These are phyloP conservation scores for Raffaelea albimanens DNA, from an alignment of 2,329 filamentous ascomycete genomes.

Conservation along the genomic window DNA sequence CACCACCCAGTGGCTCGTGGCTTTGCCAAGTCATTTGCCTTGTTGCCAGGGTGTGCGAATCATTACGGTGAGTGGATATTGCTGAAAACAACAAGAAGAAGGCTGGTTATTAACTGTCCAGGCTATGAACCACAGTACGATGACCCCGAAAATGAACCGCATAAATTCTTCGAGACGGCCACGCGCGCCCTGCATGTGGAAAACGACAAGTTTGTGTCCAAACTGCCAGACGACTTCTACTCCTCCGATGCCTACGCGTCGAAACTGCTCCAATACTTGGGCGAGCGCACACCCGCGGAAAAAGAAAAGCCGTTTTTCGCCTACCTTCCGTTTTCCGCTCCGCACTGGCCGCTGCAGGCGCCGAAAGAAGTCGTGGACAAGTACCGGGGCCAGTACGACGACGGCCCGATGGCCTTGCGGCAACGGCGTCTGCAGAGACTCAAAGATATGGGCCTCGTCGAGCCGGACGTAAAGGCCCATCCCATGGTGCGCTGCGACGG, in stretches of 20 bases:
- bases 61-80: constrained; percentile 28
- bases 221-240: constrained; percentile 36
- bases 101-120: too few species aligned
- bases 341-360: constrained; percentile 55
- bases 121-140: constrained; percentile 35
- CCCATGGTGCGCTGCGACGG: constrained; percentile 36
- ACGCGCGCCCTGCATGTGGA: constrained; percentile 29
- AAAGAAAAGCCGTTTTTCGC: constrained; percentile 43
- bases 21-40: constrained; percentile 49
- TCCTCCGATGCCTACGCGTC: constrained; percentile 42
- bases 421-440: constrained; percentile 41
- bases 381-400: constrained; percentile 50
- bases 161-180: constrained; percentile 27
- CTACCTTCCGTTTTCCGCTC: constrained; percentile 52
- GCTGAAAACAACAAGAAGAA: too few species aligned
- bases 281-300: constrained; percentile 30
- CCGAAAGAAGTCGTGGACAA: constrained; percentile 44
- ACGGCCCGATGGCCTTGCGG: constrained; percentile 48
- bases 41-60: constrained; percentile 50
- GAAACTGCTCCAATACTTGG: constrained; percentile 41
- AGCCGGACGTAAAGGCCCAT: constrained; percentile 38
- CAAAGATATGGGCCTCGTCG: constrained; percentile 47
- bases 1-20: constrained; percentile 44
- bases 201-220: constrained; percentile 15
- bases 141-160: constrained; percentile 22